Conservation (phyloP, 768 basidiomycete genomes). For the Exsudoporus frostii region DNA sequence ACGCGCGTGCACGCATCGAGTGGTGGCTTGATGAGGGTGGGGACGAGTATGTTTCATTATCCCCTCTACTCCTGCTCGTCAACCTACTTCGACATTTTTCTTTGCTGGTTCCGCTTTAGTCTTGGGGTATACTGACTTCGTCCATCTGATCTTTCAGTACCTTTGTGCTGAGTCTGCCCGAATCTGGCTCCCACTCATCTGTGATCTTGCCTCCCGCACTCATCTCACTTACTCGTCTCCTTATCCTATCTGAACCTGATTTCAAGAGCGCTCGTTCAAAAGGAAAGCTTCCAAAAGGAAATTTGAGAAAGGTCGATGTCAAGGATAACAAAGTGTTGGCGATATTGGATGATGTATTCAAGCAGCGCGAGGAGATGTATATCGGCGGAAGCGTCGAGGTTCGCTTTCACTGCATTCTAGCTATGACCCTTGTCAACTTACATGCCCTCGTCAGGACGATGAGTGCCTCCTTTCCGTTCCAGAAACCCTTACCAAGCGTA, state of each 20-base stretch:
- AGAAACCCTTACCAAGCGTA: constrained; percentile 39
- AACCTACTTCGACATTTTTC: too few species aligned
- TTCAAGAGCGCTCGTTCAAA: constrained; percentile 61
- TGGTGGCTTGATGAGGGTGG: constrained; percentile 92
- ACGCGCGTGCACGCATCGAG: constrained; percentile 54
- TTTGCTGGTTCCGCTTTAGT: background rate
- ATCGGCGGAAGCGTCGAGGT: constrained; percentile 41
- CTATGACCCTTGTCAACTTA: background rate
- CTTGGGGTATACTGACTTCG: background rate
- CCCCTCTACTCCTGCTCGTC: too few species aligned
- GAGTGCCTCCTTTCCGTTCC: constrained; percentile 34
- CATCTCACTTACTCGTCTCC: constrained; percentile 61
- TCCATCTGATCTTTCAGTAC: constrained; percentile 1
- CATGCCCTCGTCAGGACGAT: constrained; percentile 44
- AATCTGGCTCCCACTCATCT: constrained; percentile 51
- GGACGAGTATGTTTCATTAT: constrained; percentile 65
- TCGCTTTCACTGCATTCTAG: background rate
- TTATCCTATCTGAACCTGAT: constrained; percentile 52
- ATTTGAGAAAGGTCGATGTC: constrained; percentile 18
- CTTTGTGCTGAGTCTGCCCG: constrained; percentile 8
- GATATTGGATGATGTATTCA: constrained; percentile 48
- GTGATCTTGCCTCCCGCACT: constrained; percentile 57
- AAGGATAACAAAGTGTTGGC: constrained; percentile 33
- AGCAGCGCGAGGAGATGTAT: constrained; percentile 45
- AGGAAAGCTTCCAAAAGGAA: constrained; percentile 73